These are phyloP conservation scores for Kalanchoe fedtschenkoi DNA, from an alignment of 164 flowering plant species.

Conservation along the genomic window DNA sequence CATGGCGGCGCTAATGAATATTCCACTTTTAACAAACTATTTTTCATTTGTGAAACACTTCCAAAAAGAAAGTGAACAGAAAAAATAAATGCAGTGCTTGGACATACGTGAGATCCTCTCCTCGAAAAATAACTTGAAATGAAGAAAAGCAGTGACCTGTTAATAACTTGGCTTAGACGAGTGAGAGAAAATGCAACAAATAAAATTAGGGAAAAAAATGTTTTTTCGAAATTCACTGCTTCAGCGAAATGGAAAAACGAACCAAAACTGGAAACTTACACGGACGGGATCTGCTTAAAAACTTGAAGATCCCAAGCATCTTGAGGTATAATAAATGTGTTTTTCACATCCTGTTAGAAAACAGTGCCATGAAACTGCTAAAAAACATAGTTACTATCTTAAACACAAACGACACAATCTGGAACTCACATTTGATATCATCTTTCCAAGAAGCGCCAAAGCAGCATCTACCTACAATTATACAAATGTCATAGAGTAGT, in stretches of 20 bases:
- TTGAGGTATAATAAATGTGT: conserved; percentile 38
- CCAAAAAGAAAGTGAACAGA: background rate
- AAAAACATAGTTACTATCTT: background rate
- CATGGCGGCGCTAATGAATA: background rate
- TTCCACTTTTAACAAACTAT: background rate
- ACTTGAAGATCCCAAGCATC: conserved; percentile 84
- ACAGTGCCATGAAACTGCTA: background rate
- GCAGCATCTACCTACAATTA: conserved; percentile 75
- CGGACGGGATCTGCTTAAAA: conserved; percentile 54
- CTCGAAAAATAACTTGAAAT: conserved; percentile 74
- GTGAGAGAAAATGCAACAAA: conserved; percentile 7
- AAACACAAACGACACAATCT: background rate
- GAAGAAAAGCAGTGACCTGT: conserved; percentile 78
- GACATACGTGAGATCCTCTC: conserved; percentile 69
- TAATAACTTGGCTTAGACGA: conserved; percentile 7
- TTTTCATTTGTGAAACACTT: background rate
- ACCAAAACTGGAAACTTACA: conserved; percentile 33
- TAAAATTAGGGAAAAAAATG: background rate
- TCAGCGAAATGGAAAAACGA: too few relatives aligned
- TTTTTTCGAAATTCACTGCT: too few relatives aligned
- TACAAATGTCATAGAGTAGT: background rate
- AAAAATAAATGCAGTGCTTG: background rate
- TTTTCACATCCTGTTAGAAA: conserved; percentile 40
- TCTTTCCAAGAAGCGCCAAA: conserved; percentile 54
- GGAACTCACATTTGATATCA: conserved; percentile 54